Evolutionary conservation across 495 filamentous ascomycete genomes (phyloP).

Genomic region (Oidiodendron maius): DNA sequence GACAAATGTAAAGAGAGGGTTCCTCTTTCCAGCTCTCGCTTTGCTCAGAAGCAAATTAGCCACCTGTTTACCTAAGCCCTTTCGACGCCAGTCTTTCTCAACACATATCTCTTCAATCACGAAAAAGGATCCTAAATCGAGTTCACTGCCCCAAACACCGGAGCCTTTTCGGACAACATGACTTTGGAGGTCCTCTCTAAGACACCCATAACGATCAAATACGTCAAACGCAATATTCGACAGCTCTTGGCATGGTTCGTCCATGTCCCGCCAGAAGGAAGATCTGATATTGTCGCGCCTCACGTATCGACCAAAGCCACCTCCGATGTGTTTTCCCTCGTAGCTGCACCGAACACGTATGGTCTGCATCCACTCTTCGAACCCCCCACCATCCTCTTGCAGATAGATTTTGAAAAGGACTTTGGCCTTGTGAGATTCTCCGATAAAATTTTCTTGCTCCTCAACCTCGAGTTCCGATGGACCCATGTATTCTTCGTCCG

Average conservation of each 20-base stretch:
- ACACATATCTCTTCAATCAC: conserved; percentile 8
- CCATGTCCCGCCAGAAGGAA: conserved; percentile 9
- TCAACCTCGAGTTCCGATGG: conserved; percentile 6
- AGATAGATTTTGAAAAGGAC: conserved; percentile 9
- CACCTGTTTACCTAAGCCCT: conserved; percentile 2
- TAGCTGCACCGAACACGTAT: conserved; percentile 9
- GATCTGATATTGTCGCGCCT: not conserved
- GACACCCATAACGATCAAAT: conserved; percentile 30
- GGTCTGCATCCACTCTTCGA: conserved; percentile 8
- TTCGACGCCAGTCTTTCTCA: conserved; percentile 10
- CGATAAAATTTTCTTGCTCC: conserved; percentile 5
- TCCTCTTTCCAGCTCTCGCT: not conserved
- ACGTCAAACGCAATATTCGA: conserved; percentile 12
- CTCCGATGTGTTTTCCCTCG: conserved; percentile 9
- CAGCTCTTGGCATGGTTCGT: not conserved
- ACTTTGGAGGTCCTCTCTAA: conserved; percentile 25
- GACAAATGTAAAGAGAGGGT: conserved; percentile 3
- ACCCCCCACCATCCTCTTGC: conserved; percentile 7
- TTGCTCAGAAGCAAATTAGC: conserved; percentile 5
- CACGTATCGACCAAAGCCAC: conserved; percentile 10
- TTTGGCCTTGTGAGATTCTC: conserved; percentile 6
- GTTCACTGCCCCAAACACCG: conserved; percentile 26
- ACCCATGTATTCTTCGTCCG: conserved; percentile 6
- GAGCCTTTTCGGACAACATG: conserved; percentile 27
- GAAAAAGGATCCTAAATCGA: conserved; percentile 19